phyloP scores from a whole-genome alignment of 2,329 filamentous ascomycete species.

The Didymella exigua region DNA sequence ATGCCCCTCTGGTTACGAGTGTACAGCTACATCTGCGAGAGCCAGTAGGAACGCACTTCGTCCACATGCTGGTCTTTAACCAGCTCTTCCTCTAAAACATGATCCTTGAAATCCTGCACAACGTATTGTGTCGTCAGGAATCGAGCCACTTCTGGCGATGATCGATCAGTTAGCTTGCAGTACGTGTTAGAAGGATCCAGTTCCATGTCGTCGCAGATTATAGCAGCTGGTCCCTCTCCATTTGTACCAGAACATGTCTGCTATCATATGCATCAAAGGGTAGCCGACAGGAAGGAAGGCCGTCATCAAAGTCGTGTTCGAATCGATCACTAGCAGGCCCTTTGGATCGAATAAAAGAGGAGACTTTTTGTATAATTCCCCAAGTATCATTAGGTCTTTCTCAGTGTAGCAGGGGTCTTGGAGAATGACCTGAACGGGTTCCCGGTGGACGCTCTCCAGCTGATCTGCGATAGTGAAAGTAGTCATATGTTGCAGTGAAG shows the following conservation, averaged over 20 bases:
- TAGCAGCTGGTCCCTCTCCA: constrained; percentile 9
- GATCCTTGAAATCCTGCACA: neutral
- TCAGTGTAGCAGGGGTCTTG: constrained; percentile 26
- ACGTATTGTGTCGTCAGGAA: constrained; percentile 3
- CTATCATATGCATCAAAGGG: constrained; percentile 26
- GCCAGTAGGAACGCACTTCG: neutral
- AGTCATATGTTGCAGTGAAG: constrained; percentile 22
- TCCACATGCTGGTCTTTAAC: neutral
- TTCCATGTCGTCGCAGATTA: constrained; percentile 11
- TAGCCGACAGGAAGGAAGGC: constrained; percentile 17
- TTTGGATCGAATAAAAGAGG: constrained; percentile 18
- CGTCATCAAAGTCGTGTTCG: constrained; percentile 21
- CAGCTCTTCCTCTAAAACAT: constrained; percentile 2
- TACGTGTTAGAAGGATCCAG: neutral
- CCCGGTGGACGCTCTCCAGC: neutral
- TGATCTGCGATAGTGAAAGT: constrained; percentile 18
- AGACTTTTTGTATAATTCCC: neutral
- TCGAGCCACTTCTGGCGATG: neutral
- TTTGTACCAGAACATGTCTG: constrained; percentile 12
- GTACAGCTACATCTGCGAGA: neutral
- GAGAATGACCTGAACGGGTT: constrained; percentile 15
- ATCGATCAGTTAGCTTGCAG: constrained; percentile 2
- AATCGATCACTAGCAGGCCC: constrained; percentile 24
- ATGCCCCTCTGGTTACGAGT: neutral
- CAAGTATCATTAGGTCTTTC: constrained; percentile 10